Evolutionary conservation across 768 basidiomycete genomes (phyloP).

Genomic region (Pluteus cervinus): DNA sequence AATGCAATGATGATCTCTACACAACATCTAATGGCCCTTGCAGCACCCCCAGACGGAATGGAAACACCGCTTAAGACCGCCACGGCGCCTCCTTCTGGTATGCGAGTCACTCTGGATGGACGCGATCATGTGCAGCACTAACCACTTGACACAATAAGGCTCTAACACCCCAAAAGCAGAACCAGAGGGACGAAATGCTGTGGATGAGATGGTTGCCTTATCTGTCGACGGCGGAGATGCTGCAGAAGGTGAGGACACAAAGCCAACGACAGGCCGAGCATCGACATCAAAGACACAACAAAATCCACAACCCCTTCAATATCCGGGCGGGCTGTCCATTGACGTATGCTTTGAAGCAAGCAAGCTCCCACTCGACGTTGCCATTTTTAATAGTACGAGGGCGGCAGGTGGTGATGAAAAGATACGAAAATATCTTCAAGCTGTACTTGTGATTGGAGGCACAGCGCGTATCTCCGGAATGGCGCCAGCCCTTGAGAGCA

Average conservation of each 20-base stretch:
- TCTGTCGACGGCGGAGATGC: no score
- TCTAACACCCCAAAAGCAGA: no score
- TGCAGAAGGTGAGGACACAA: no score
- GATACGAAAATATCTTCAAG: constrained; percentile 83
- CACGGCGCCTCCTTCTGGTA: no score
- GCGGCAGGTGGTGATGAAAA: constrained; percentile 85
- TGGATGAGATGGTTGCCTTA: no score
- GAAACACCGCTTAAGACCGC: constrained; percentile 14
- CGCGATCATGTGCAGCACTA: no score
- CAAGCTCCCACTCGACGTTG: constrained; percentile 88
- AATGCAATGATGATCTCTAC: constrained; percentile 90
- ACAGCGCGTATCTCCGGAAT: constrained; percentile 76
- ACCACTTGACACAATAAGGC: no score
- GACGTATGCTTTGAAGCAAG: constrained; percentile 83
- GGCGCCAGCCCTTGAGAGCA: constrained; percentile 82
- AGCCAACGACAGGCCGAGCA: no score
- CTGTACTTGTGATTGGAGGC: constrained; percentile 85
- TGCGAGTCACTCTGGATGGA: no score
- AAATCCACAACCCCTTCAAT: constrained; percentile 12
- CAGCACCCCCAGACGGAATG: constrained; percentile 17
- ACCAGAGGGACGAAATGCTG: no score
- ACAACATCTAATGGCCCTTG: constrained; percentile 58
- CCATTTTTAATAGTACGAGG: constrained; percentile 88
- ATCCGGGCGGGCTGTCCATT: constrained; percentile 47
- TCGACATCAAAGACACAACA: no score